Base-by-base conservation (phyloP, 371 early-diverging fungal species). In the Caulochytrium protostelioides region DNA sequence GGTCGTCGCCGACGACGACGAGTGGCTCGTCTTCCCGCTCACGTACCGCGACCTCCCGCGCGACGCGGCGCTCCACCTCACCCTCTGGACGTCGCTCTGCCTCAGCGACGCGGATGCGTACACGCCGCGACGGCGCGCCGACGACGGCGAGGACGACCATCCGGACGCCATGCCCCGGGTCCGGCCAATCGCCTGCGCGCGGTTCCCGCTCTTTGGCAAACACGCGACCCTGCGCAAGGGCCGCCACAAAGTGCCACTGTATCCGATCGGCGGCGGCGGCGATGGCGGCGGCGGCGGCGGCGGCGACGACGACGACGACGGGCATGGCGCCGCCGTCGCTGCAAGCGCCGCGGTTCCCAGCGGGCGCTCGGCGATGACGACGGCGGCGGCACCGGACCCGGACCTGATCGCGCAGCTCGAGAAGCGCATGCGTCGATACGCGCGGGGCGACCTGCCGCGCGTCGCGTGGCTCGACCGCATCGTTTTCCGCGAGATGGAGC, bases 401-500 rank as follows among this genome's bases (percentile, higher is more conserved):
- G 7, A 14, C 14, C 25, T 28, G 23, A 12, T 33, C 22, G 16
- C 7, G 20, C n/a, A 15, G 38, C 17, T n/a, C 5, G 1, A 6
- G 12, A 38, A 81, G 76, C 55, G 83, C 7, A 59, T 82, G 41
- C 77, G 82, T 35, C 65, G 71, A 20, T 81, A 76, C 40, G 83
- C 87, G 32, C 65, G 74, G 31, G 84, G 83, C 10, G 89, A 90
- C 43, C 67, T 89, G 6, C 57, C 70, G 16, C 66, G 60, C 4
- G 59, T 77, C 1, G 83, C 83, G 28, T 94, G 94, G 94, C 57
- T 94, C 30, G 94, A 94, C 50, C 69, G 70, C 9, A 51, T 86
- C 39, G 75, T 76, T 1, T 79, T 83, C 52, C 62, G 78, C 26
- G 72, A 78, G 43, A 80, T 89, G 15, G 80, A 80, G 30, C 58